Base-by-base conservation (phyloP, 805 yeast species). In the Pichia pseudocactophila region DNA sequence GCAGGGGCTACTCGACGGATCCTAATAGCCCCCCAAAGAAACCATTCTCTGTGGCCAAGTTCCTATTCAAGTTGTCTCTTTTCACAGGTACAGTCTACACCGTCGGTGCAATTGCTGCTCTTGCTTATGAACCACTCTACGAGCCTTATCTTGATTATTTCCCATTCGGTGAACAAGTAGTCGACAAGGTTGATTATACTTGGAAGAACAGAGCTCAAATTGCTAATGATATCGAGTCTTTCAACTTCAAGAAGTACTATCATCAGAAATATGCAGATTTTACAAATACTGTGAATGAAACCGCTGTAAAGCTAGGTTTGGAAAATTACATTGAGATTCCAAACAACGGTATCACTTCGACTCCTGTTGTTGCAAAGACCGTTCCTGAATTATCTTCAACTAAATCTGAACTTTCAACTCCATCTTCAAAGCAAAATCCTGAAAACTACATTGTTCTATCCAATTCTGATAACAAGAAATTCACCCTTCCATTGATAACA, bases 131-230 rank as follows among this genome's bases (percentile, higher is more conserved):
- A 50, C 66, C 73, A 15, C 70, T 80, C 56, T 79, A 76, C 50
- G 85, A 81, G 50, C 49, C 67, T 36, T 81, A 78, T 59, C 68
- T 78, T 18, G 79, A 78, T 49, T 73, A 72, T 45, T 73, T 81
- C 36, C 92, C 92, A 16, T 68, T 71, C 39, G 84, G 78, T 31
- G 82, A 78, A 51, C 60, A 62, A 18, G 61, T 73, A 26, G 70
- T 80, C 26, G 74, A 75, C 41, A 52, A 57, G 8, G 64, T 72
- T 40, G 84, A 80, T 49, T 63, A 56, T 40, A 48, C 55, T 20
- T 45, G 50, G 47, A 51, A 52, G 34, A 59, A 58, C 34, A 48
- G 35, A 30, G 6, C 31, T 6, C 31, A 28, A n/a, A 28, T 28
- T 4, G 15, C 13, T 12, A 56, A 51, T 20, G 57, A 53, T 39